Evolutionary conservation across 2,329 filamentous ascomycete species (phyloP), one percentile per base, ranked within the genome.

Genomic region (Dactylellina sp.): DNA sequence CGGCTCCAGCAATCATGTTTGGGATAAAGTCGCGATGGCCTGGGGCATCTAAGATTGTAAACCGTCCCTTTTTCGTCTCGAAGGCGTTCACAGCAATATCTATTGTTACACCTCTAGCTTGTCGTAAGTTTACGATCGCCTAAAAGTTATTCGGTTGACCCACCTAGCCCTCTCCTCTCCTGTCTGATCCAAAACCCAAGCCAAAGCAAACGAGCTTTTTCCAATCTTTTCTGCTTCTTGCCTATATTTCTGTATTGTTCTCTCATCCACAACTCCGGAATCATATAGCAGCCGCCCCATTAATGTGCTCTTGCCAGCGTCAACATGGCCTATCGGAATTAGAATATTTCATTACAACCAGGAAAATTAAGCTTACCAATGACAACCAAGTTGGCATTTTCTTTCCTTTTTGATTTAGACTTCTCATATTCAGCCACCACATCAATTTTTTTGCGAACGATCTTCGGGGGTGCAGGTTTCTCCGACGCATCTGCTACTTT

Each of bases 1-100:
- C 95, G 2, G 94, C 93, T 12, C 95, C 95, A 1, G 94, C 94
- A 80, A 99, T 97, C 95, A 99, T 99, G 81, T 97, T 99, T 0
- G 95, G 95, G 18, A 99, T 93, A 80, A 98, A 99, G 80, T 99
- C 95, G 74, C 89, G 87, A 81, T 99, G 95, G 0, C 95, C 95
- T 0, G 95, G 95, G 0, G 95, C 94, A 80, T 99, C 95, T 2
- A 99, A 85, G 49, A 99, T 97, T 0, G 95, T 98, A 79, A 98
- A 98, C 9, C 86, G 87, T 0, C 92, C 95, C 57, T 86, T 90
- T 0, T 91, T 89, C 0, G 96, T 99, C 80, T 96, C 91, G 79
- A 99, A 99, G 76, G 93, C 89, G 80, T 96, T 96, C 16, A 91
- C 96, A 7, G 95, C 94, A 79, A 98, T 95, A 80, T 99, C 95